Evolutionary conservation across 2,329 filamentous ascomycete species (phyloP).

Genomic region (Sporothrix phasma): DNA sequence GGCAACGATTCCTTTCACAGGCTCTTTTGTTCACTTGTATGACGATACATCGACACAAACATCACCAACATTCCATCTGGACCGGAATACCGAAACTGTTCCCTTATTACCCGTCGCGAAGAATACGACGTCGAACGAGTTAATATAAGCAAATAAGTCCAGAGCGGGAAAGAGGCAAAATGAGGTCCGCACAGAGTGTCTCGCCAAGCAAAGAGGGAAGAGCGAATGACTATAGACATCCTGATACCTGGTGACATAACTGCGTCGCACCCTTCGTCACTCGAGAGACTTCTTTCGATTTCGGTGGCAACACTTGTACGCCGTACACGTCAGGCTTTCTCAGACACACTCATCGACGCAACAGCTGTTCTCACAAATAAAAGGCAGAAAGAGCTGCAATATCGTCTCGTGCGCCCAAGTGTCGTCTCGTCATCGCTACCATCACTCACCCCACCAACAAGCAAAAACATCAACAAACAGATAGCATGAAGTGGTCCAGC

Average conservation of each 20-base stretch:
- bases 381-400: background rate
- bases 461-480: background rate
- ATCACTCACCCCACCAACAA: background rate
- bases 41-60: background rate
- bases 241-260: background rate
- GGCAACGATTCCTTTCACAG: too few species aligned
- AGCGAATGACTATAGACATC: background rate
- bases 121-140: background rate
- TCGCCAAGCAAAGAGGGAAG: background rate
- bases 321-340: background rate
- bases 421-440: background rate
- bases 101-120: background rate
- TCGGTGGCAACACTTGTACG: background rate
- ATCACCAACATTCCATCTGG: constrained; percentile 2
- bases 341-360: too few species aligned
- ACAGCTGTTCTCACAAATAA: too few species aligned
- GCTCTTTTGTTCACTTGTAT: too few species aligned
- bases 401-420: background rate
- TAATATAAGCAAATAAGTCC: background rate
- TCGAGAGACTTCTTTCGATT: too few species aligned
- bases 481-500: constrained; percentile 3
- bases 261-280: background rate
- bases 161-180: background rate
- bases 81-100: background rate
- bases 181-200: background rate